These are phyloP conservation scores for Kluyveromyces sp. DNA, from an alignment of 1,139 yeast genomes.

Conservation along the genomic window DNA sequence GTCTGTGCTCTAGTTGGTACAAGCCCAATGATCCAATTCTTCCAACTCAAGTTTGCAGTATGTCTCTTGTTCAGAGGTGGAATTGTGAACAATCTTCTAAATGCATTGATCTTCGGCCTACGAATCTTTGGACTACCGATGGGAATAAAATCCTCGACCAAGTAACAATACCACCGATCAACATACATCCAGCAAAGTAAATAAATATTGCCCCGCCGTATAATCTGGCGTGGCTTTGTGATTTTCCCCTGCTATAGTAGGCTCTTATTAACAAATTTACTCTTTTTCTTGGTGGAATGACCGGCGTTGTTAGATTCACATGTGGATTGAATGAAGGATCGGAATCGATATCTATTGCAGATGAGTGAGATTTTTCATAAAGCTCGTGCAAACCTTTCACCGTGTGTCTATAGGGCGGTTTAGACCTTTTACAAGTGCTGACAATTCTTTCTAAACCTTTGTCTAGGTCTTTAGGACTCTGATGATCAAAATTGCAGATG, in stretches of 20 bases:
- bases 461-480: not conserved
- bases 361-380: not conserved
- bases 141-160: slow-evolving; percentile 1
- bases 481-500: slow-evolving; percentile 1
- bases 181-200: slow-evolving; percentile 1
- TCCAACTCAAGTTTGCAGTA: slow-evolving; percentile 1
- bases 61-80: slow-evolving; percentile 1
- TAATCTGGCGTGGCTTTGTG: not conserved
- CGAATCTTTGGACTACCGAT: not conserved
- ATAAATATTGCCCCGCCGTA: slow-evolving; percentile 2
- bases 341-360: not conserved
- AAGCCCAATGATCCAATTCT: slow-evolving; percentile 10
- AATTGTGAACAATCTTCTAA: not conserved
- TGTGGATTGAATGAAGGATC: not conserved
- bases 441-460: not conserved
- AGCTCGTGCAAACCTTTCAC: not conserved
- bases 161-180: slow-evolving; percentile 1
- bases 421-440: not conserved
- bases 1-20: slow-evolving; percentile 51
- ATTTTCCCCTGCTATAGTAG: not conserved
- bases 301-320: not conserved
- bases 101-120: not conserved
- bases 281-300: not conserved
- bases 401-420: not conserved
- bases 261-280: slow-evolving; percentile 1